Conservation (phyloP, 352 stramenopile species). For the Phytophthora sansomeana region DNA sequence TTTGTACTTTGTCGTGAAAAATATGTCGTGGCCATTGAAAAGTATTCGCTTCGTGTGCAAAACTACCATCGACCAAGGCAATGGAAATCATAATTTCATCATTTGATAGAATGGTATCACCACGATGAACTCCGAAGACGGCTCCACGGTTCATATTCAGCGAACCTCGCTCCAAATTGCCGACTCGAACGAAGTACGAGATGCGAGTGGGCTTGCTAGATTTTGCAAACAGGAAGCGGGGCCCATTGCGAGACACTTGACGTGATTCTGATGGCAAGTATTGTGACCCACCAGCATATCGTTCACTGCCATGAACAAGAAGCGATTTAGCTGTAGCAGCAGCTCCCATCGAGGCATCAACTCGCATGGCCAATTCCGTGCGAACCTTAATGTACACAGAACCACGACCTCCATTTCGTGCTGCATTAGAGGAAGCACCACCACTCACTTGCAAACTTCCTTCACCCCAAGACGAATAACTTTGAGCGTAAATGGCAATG, state of each 20-base stretch:
- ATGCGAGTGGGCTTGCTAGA: conserved; percentile 55
- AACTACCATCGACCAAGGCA: conserved; percentile 69
- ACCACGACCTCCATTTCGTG: conserved; percentile 47
- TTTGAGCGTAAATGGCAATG: conserved; percentile 92
- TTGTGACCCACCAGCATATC: conserved; percentile 39
- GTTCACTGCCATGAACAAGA: conserved; percentile 59
- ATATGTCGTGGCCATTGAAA: conserved; percentile 57
- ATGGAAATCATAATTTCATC: conserved; percentile 73
- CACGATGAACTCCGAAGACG: conserved; percentile 60
- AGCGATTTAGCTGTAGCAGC: conserved; percentile 77
- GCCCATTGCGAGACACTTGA: conserved; percentile 53
- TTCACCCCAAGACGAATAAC: conserved; percentile 88
- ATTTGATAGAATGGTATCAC: conserved; percentile 35
- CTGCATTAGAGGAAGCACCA: conserved; percentile 54
- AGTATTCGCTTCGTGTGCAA: conserved; percentile 78
- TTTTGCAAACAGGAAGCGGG: conserved; percentile 47
- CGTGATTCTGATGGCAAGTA: conserved; percentile 26
- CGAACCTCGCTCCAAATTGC: conserved; percentile 47
- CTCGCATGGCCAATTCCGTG: conserved; percentile 54
- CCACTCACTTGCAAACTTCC: conserved; percentile 85
- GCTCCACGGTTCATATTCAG: conserved; percentile 64
- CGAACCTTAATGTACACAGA: conserved; percentile 52
- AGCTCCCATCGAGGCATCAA: conserved; percentile 75
- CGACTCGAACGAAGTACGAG: conserved; percentile 83
- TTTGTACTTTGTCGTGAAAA: conserved; percentile 66